Evolutionary conservation across 2,329 filamentous ascomycete genomes (phyloP).

Genomic region (Penicillium decumbens): DNA sequence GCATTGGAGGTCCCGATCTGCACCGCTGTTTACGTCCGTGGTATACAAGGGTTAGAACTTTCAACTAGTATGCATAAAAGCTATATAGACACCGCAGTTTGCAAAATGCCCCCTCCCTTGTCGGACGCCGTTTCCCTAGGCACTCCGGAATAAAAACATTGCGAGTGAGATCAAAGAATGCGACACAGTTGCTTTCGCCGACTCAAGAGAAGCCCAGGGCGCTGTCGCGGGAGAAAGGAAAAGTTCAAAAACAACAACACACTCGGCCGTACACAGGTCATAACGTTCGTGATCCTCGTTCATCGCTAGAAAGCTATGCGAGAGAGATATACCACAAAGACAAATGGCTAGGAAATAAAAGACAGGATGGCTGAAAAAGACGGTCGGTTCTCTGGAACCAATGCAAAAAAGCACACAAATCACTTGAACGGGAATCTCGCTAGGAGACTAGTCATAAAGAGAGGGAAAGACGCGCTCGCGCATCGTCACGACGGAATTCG

Average conservation of each 20-base stretch:
- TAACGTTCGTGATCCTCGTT: conserved; percentile 42
- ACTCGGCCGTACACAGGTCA: conserved; percentile 38
- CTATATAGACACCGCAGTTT: conserved; percentile 19
- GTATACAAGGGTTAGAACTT: neutral
- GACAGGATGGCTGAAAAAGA: neutral
- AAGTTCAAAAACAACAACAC: conserved; percentile 18
- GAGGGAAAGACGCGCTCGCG: conserved; percentile 19
- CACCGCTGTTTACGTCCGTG: neutral
- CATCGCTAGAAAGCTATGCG: conserved; percentile 38
- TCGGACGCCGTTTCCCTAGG: conserved; percentile 12
- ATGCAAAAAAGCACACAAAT: conserved; percentile 10
- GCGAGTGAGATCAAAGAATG: conserved; percentile 9
- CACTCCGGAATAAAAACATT: conserved; percentile 14
- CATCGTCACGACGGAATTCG: conserved; percentile 22
- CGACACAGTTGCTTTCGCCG: conserved; percentile 7
- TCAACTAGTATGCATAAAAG: conserved; percentile 3
- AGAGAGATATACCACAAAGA: conserved; percentile 37
- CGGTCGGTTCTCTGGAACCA: neutral
- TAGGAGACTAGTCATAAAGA: conserved; percentile 18
- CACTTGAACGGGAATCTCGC: conserved; percentile 7
- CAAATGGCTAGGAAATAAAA: conserved; percentile 14
- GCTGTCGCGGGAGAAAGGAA: conserved; percentile 5
- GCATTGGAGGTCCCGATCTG: neutral
- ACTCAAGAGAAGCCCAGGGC: neutral
- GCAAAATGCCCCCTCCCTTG: conserved; percentile 5